Evolutionary conservation across 306 rosid species (phyloP), one percentile per base, ranked within the genome.

Genomic region (Inga laurina): DNA sequence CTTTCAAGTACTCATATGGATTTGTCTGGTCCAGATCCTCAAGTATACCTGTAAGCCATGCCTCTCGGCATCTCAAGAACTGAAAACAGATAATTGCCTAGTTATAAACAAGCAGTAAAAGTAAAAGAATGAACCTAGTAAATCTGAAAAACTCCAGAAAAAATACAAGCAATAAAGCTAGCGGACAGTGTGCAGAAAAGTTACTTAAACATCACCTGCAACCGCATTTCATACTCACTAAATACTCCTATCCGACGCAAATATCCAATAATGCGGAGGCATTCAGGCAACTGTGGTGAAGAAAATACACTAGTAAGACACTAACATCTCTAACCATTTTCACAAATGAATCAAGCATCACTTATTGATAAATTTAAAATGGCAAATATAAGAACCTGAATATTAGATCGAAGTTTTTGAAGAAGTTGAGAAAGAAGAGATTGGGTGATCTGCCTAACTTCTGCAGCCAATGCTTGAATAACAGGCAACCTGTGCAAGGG

Each of bases 1-100:
- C 98, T 80, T 94, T 92, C 61, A 97, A 84, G 91, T 89, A 97
- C 49, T 97, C 98, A 30, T 97, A 97, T 12, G 97, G 93, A 84
- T 87, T 94, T 84, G 93, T 79, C 87, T 91, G 94, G 86, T 97
- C 97, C 79, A 97, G 90, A 90, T 97, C 99, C 89, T 97, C 99
- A 19, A 97, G 88, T 84, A 97, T 86, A 83, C 97, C 98, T 77
- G 93, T 91, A 79, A 94, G 99, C 98, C 99, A 97, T 62, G 97
- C 94, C 86, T 94, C 97, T 77, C 97, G 94, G 81, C 99, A 94
- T 91, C 99, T 92, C 84, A 97, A 89, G 88, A 97, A 97, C 99
- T 97, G 88, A 75, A 79, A 70, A 85, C 43, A 61, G 49, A 84
- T 46, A 82, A 69, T 61, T 57, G 52, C 35, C 37, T n/a, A 54